A percentile compares a stretch with the other conserved stretches of the same genome.
phyloP scores from a whole-genome alignment of 2,329 filamentous ascomycete genomes.

The Fusarium ambrosium region DNA sequence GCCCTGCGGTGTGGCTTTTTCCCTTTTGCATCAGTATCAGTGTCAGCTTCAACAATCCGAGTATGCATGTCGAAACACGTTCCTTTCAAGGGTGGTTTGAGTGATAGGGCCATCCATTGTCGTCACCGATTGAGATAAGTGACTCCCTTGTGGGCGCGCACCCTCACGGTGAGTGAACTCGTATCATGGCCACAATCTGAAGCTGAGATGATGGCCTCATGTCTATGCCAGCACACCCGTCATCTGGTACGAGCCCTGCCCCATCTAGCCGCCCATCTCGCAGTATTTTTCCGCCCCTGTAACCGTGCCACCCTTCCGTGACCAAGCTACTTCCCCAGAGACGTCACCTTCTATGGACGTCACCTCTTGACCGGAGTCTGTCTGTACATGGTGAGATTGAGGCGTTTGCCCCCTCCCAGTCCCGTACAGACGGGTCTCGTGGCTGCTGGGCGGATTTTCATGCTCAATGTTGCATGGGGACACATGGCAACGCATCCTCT shows the following conservation, averaged over 20 bases:
- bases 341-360: background rate
- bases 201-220: constrained; percentile 36
- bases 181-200: constrained; percentile 29
- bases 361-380: background rate
- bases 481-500: constrained; percentile 34
- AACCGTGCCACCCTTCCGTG: constrained; percentile 17
- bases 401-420: constrained; percentile 17
- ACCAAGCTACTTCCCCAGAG: background rate
- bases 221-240: constrained; percentile 10
- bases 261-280: constrained; percentile 9
- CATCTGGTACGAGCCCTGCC: constrained; percentile 22
- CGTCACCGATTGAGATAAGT: background rate
- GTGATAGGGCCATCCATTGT: background rate
- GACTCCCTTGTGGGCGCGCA: constrained; percentile 11
- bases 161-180: constrained; percentile 15
- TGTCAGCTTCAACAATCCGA: background rate
- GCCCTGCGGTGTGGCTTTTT: constrained; percentile 15
- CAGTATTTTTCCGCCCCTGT: background rate
- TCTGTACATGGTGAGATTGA: background rate
- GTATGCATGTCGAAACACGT: constrained; percentile 22
- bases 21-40: background rate
- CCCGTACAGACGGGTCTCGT: constrained; percentile 20
- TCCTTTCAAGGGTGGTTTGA: background rate
- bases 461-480: constrained; percentile 11
- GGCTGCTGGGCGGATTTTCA: background rate